Evolutionary conservation across 129 eudicot genomes (phyloP).

Genomic region (Flaveria robusta): DNA sequence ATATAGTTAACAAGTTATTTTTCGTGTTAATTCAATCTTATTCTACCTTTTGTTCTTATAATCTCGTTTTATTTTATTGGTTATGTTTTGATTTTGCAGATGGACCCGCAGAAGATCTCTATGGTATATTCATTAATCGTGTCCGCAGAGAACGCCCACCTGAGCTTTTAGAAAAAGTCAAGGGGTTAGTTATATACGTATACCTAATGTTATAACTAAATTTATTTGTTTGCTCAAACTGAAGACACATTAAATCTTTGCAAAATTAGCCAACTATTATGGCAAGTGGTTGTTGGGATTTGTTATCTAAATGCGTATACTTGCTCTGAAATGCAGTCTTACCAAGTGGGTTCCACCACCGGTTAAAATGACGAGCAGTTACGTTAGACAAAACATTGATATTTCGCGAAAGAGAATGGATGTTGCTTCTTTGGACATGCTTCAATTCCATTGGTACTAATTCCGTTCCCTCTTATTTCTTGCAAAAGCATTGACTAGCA

Average conservation of each 20-base stretch:
- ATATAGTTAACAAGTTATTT: slow-evolving; percentile 12
- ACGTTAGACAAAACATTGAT: slow-evolving; percentile 72
- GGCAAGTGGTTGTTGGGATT: background rate
- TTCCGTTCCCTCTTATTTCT: background rate
- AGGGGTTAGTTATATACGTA: slow-evolving; percentile 67
- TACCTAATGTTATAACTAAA: background rate
- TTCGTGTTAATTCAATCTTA: background rate
- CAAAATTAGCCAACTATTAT: background rate
- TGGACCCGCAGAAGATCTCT: slow-evolving; percentile 99
- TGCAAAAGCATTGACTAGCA: slow-evolving; percentile 2
- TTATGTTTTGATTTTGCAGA: slow-evolving; percentile 48
- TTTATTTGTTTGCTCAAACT: background rate
- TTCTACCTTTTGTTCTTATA: background rate
- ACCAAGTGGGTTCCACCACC: slow-evolving; percentile 99
- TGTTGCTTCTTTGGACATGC: slow-evolving; percentile 96
- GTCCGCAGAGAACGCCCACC: slow-evolving; percentile 98
- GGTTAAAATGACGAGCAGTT: slow-evolving; percentile 92
- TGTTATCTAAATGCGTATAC: slow-evolving; percentile 15
- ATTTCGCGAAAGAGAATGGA: slow-evolving; percentile 97
- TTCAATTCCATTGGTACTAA: slow-evolving; percentile 93
- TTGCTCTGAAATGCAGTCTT: slow-evolving; percentile 58
- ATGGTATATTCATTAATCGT: slow-evolving; percentile 88
- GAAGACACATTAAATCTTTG: background rate
- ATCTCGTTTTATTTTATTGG: background rate
- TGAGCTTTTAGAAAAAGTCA: slow-evolving; percentile 73